phyloP scores from a whole-genome alignment of 352 stramenopile genomes.

The Ophiocytium majus region DNA sequence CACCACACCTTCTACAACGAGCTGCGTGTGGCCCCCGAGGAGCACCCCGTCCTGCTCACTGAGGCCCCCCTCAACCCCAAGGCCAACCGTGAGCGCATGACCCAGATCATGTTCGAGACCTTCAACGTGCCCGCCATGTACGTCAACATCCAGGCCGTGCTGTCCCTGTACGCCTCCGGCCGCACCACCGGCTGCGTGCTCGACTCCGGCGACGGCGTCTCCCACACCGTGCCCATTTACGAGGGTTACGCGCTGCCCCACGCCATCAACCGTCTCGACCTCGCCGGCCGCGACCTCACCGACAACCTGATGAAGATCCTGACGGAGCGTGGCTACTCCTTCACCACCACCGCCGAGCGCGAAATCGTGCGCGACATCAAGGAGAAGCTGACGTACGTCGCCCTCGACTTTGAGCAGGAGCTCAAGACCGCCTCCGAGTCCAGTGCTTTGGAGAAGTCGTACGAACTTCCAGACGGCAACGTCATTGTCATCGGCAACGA shows the following conservation, averaged over 20 bases:
- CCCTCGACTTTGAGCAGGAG: conserved; percentile 85
- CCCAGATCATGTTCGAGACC: conserved; percentile 97
- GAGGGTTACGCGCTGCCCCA: conserved; percentile 88
- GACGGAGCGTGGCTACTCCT: conserved; percentile 86
- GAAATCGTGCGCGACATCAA: conserved; percentile 97
- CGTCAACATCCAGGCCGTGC: conserved; percentile 74
- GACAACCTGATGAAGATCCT: conserved; percentile 93
- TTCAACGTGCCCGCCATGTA: conserved; percentile 87
- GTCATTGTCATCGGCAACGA: conserved; percentile 95
- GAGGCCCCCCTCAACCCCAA: conserved; percentile 81
- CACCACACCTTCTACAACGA: conserved; percentile 99
- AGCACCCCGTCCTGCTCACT: conserved; percentile 88
- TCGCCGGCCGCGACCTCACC: conserved; percentile 87
- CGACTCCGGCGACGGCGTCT: conserved; percentile 83
- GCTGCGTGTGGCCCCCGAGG: conserved; percentile 83
- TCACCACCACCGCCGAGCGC: conserved; percentile 86
- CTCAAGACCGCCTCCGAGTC: conserved; percentile 85
- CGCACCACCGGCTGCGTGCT: conserved; percentile 89
- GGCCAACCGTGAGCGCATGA: conserved; percentile 81
- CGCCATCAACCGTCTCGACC: conserved; percentile 84
- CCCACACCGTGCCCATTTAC: conserved; percentile 91
- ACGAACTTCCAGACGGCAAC: conserved; percentile 95
- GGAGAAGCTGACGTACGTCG: conserved; percentile 93
- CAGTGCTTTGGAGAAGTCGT: conserved; percentile 86
- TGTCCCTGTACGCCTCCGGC: conserved; percentile 89